A percentile compares a stretch with the other conserved stretches of the same genome.
These are phyloP conservation scores for Tetratostichococcus sp. DNA, from an alignment of 139 green algal genomes.

Conservation along the genomic window DNA sequence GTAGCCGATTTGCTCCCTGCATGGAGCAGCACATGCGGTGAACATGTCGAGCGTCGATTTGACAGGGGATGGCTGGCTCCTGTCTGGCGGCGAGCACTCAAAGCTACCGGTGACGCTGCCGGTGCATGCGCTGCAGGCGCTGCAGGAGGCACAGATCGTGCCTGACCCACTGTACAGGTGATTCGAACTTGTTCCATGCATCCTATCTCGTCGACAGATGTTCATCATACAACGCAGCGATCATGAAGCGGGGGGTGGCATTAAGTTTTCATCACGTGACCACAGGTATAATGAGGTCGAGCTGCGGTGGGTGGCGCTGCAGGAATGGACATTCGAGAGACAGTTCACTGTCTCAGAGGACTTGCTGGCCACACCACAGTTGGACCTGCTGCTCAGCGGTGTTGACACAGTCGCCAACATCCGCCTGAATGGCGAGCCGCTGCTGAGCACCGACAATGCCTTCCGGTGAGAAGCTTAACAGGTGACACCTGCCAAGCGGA, in stretches of 20 bases:
- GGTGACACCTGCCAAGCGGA: neutral
- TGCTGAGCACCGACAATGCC: slow-evolving; percentile 35
- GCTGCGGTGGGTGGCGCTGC: slow-evolving; percentile 42
- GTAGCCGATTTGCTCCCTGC: no score
- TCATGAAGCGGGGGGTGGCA: no score
- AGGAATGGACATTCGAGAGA: slow-evolving; percentile 54
- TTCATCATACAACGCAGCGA: no score
- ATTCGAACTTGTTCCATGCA: neutral
- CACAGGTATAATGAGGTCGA: slow-evolving; percentile 56
- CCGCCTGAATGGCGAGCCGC: slow-evolving; percentile 32
- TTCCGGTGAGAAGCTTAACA: slow-evolving; percentile 28
- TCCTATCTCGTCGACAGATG: no score
- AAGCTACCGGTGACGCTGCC: neutral
- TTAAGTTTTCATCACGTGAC: neutral
- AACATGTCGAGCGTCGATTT: neutral
- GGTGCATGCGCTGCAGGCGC: neutral
- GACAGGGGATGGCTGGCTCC: neutral
- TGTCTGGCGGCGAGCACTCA: neutral
- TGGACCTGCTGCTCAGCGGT: slow-evolving; percentile 35
- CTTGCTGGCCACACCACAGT: neutral
- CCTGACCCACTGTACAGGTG: slow-evolving; percentile 5
- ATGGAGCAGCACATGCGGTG: no score
- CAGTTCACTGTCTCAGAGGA: slow-evolving; percentile 17
- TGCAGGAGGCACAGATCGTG: slow-evolving; percentile 1
- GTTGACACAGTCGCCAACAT: slow-evolving; percentile 46